Conservation (phyloP, 73 alveolate species). For the Paramecium bursaria region DNA sequence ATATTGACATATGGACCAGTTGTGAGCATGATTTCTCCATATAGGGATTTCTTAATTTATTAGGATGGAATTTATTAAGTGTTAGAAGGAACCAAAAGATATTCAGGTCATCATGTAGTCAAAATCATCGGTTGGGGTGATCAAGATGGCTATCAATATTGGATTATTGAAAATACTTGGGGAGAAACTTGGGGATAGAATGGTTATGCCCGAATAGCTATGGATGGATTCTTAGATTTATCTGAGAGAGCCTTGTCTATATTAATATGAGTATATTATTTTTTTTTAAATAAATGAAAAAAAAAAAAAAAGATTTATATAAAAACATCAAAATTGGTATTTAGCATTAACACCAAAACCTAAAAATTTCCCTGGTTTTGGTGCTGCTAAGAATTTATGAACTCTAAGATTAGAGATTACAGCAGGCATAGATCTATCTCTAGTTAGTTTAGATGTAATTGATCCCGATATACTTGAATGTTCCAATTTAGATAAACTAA, state of each 20-base stretch:
- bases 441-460: slow-evolving; percentile 44
- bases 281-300: too few species aligned
- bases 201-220: slow-evolving; percentile 74
- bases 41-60: slow-evolving; percentile 86
- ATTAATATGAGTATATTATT: not conserved
- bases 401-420: slow-evolving; percentile 17
- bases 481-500: slow-evolving; percentile 14
- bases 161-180: slow-evolving; percentile 86
- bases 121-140: slow-evolving; percentile 85
- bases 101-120: slow-evolving; percentile 86
- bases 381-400: slow-evolving; percentile 55
- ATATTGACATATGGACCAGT: slow-evolving; percentile 91
- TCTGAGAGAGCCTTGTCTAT: not conserved
- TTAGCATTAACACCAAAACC: slow-evolving; percentile 51
- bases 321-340: slow-evolving; percentile 11
- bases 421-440: slow-evolving; percentile 60
- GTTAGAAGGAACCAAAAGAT: slow-evolving; percentile 68
- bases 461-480: slow-evolving; percentile 48
- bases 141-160: slow-evolving; percentile 77
- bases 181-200: slow-evolving; percentile 83
- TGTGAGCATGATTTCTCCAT: slow-evolving; percentile 78
- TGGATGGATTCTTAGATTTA: slow-evolving; percentile 5
- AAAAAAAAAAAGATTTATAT: too few species aligned
- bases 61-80: slow-evolving; percentile 46
- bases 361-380: slow-evolving; percentile 39